These are phyloP conservation scores for Fusarium sp. DNA, from an alignment of 2,329 filamentous ascomycete species.

Conservation along the genomic window DNA sequence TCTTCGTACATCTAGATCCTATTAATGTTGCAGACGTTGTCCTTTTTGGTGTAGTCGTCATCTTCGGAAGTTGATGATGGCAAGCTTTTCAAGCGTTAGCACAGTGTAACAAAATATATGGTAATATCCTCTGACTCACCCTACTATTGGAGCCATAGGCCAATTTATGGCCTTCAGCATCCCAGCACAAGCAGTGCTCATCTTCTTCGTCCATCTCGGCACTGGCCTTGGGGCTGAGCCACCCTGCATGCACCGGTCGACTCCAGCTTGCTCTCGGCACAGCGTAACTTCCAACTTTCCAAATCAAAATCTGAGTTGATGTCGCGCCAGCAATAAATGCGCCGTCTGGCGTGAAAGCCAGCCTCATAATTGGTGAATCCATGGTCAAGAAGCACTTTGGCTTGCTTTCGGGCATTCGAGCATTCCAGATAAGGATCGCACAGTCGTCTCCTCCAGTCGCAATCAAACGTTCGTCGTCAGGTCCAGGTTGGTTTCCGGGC, in stretches of 20 bases:
- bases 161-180: conserved; percentile 67
- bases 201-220: conserved; percentile 67
- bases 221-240: conserved; percentile 65
- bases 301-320: conserved; percentile 67
- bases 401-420: conserved; percentile 62
- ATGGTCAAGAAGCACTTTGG: conserved; percentile 69
- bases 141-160: conserved; percentile 71
- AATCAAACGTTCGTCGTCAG: conserved; percentile 64
- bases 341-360: conserved; percentile 71
- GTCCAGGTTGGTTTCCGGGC: conserved; percentile 45
- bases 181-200: conserved; percentile 70
- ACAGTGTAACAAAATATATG: background rate
- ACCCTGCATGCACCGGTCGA: conserved; percentile 63
- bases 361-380: conserved; percentile 64
- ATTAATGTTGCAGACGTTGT: background rate
- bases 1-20: background rate
- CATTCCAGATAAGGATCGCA: conserved; percentile 71
- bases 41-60: conserved; percentile 15
- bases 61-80: conserved; percentile 61
- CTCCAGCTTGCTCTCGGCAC: conserved; percentile 70
- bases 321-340: conserved; percentile 71
- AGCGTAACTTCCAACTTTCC: conserved; percentile 68
- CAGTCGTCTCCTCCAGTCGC: conserved; percentile 71
- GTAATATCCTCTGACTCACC: conserved; percentile 55
- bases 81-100: conserved; percentile 51